Evolutionary conservation across 257 asterid genomes (phyloP).

Genomic region (Salvia hispanica): DNA sequence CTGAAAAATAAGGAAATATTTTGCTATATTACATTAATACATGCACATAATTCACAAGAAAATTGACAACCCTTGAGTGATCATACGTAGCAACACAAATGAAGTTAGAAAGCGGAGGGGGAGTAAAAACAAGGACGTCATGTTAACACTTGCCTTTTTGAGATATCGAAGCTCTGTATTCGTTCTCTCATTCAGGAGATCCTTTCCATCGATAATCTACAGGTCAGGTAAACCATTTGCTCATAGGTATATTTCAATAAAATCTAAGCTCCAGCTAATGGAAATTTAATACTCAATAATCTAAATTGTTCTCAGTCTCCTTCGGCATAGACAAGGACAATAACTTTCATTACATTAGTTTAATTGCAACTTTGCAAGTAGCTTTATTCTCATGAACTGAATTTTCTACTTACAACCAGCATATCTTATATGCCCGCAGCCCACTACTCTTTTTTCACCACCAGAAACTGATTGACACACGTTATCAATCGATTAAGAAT

Average conservation of each 20-base stretch:
- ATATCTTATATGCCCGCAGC: neutral
- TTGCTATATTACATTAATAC: neutral
- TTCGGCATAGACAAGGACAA: neutral
- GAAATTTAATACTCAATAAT: neutral
- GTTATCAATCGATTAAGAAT: neutral
- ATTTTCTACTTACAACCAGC: neutral
- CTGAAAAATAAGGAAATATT: neutral
- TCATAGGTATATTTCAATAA: neutral
- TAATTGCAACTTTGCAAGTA: too few species aligned
- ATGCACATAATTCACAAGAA: neutral
- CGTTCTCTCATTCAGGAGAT: conserved; percentile 83
- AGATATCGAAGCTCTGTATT: conserved; percentile 78
- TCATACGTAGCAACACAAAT: neutral
- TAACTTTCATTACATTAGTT: too few species aligned
- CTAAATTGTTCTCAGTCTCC: neutral
- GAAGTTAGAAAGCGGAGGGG: neutral
- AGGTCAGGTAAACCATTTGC: conserved; percentile 16
- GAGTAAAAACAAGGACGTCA: neutral
- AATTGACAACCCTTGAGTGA: neutral
- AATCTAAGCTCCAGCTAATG: neutral
- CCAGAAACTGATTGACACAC: neutral
- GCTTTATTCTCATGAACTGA: neutral
- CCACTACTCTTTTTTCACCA: neutral
- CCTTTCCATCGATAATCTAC: conserved; percentile 85
- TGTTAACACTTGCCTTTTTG: conserved; percentile 59